phyloP scores from a whole-genome alignment of 805 yeast species.

The Starmera quercuum region DNA sequence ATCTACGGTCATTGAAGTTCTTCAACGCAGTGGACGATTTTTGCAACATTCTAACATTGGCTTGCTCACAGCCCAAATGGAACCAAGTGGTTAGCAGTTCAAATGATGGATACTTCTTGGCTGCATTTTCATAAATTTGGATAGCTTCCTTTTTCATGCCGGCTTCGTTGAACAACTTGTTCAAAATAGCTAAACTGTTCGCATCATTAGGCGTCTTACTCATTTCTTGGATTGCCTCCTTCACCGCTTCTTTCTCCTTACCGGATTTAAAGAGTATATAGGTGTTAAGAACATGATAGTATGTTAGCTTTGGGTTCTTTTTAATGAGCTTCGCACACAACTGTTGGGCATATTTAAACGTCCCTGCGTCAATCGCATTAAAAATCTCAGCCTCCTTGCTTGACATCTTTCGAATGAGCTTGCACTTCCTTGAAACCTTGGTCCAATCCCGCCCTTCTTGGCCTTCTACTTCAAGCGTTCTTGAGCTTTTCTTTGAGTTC shows the following conservation, averaged over 20 bases:
- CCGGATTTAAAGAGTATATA: conserved; percentile 23
- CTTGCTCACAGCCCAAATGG: conserved; percentile 36
- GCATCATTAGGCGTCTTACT: conserved; percentile 45
- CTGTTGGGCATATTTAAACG: conserved; percentile 44
- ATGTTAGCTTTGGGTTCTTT: conserved; percentile 50
- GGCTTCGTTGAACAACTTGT: conserved; percentile 34
- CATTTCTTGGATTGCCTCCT: conserved; percentile 13
- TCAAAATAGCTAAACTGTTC: conserved; percentile 40
- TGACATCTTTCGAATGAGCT: conserved; percentile 21
- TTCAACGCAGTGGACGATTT: conserved; percentile 41
- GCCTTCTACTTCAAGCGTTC: no score
- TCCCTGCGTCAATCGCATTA: conserved; percentile 43
- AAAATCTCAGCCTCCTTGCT: conserved; percentile 26
- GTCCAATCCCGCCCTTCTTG: no score
- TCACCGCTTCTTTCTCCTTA: conserved; percentile 22
- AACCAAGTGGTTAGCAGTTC: conserved; percentile 51
- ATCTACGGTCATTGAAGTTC: conserved; percentile 27
- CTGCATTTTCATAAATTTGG: conserved; percentile 48
- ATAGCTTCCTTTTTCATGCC: conserved; percentile 32
- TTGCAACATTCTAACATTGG: conserved; percentile 45
- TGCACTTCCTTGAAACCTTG: no score
- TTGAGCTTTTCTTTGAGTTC: no score
- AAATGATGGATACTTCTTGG: conserved; percentile 46
- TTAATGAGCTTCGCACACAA: conserved; percentile 40
- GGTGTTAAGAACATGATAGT: conserved; percentile 31